Conservation (phyloP, 129 eudicot species). For the Centaurea solstitialis region DNA sequence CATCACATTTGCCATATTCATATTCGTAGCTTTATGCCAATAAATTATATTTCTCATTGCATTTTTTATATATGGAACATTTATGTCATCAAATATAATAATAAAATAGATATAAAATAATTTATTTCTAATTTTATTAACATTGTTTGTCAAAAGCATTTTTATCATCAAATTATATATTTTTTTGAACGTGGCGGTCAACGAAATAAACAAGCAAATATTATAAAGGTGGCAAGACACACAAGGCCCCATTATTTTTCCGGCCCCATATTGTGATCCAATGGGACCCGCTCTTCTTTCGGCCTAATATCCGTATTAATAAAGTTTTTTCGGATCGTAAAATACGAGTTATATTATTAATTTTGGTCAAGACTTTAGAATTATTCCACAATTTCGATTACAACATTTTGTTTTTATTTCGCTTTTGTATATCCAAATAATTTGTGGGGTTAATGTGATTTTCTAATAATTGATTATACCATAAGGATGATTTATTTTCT, state of each 20-base stretch:
- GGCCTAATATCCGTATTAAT: not conserved
- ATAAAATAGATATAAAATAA: too few species aligned
- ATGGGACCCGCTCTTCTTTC: not conserved
- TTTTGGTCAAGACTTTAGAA: not conserved
- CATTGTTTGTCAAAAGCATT: too few species aligned
- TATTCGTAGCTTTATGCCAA: too few species aligned
- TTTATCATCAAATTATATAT: too few species aligned
- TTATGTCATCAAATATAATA: too few species aligned
- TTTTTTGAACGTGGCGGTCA: not conserved
- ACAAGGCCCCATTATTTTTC: not conserved
- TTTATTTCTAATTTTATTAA: too few species aligned
- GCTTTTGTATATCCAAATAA: not conserved
- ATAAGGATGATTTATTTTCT: not conserved
- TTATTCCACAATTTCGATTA: not conserved
- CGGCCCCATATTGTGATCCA: not conserved
- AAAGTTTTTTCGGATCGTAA: not conserved
- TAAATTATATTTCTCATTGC: too few species aligned
- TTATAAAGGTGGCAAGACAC: too few species aligned
- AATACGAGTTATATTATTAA: not conserved
- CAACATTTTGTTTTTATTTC: not conserved
- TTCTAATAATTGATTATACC: too few species aligned
- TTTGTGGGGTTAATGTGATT: not conserved
- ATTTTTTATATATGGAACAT: too few species aligned
- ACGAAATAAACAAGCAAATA: not conserved
- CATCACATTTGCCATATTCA: too few species aligned